Evolutionary conservation across 2,329 filamentous ascomycete genomes (phyloP), one percentile per base, ranked within the genome.

Genomic region (Hymenotorrendiella dingleyae): DNA sequence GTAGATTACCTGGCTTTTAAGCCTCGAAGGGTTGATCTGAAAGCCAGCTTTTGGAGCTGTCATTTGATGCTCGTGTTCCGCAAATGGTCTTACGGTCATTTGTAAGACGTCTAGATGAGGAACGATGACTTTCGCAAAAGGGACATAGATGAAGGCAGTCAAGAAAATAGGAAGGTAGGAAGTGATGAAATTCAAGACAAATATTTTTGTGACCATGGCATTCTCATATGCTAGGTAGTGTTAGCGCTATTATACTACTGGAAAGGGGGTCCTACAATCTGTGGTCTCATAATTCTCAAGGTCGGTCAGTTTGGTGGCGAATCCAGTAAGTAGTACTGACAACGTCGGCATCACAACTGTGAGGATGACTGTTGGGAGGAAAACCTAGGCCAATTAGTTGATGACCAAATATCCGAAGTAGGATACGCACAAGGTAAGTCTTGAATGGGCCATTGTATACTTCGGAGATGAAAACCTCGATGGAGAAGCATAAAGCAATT

Each of bases 381-480:
- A 96, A 20, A 84, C 77, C 85, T 90, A 28, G 4, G n/a, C 12
- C 2, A 5, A 20, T 61, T 47, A 54, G 28, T 10, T 19, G 34
- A 48, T 47, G 12, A 38, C 35, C 10, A 32, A 3, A 21, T 21
- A n/a, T 11, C 14, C 11, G 16, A 12, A 9, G 4, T 9, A 9
- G 23, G 14, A 4, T 22, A 64, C 80, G 63, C 64, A 90, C 88
- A 54, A 98, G 64, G 46, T 94, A 82, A 16, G 77, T 76, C 67
- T 97, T 94, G 50, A 94, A 80, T 0, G 89, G 88, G 0, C 93
- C 93, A 46, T 82, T 77, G 64, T 98, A 97, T 12, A 97, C 81
- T 64, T 98, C 89, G 0, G 86, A 90, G 53, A 98, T 87, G 67
- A 97, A 96, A 23, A 97, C 87, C 62, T 98, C 93, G 48, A 96